phyloP scores from a whole-genome alignment of 352 stramenopile genomes.

The Phytophthora ohioensis region DNA sequence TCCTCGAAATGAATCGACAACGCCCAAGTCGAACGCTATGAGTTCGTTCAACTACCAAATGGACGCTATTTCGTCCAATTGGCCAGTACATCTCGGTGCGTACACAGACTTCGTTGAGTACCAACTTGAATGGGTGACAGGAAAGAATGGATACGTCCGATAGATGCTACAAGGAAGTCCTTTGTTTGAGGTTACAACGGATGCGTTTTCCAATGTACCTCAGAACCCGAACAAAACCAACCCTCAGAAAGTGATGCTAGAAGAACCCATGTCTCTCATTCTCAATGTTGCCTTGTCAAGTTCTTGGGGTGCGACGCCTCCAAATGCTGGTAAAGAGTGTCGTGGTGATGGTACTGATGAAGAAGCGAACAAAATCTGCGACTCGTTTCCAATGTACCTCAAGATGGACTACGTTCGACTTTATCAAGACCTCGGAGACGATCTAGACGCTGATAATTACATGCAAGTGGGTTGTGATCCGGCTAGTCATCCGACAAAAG shows the following conservation, averaged over 20 bases:
- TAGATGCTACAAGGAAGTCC: conserved; percentile 65
- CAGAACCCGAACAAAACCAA: conserved; percentile 61
- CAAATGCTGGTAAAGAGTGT: conserved; percentile 55
- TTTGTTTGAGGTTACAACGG: conserved; percentile 66
- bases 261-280: conserved; percentile 94
- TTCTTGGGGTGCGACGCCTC: conserved; percentile 80
- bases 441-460: conserved; percentile 49
- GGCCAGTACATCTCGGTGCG: conserved; percentile 58
- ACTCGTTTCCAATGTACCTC: conserved; percentile 78
- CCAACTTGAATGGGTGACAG: conserved; percentile 79
- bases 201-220: conserved; percentile 56
- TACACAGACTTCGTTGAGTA: conserved; percentile 70
- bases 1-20: conserved; percentile 40
- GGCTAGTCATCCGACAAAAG: conserved; percentile 53
- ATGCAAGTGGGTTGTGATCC: conserved; percentile 69
- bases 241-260: conserved; percentile 69
- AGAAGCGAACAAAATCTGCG: conserved; percentile 56
- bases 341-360: conserved; percentile 54
- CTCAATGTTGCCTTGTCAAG: conserved; percentile 94
- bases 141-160: conserved; percentile 63
- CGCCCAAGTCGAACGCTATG: conserved; percentile 60
- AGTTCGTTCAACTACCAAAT: conserved; percentile 81
- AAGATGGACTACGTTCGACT: conserved; percentile 74
- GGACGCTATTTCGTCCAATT: conserved; percentile 83
- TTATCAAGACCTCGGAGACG: conserved; percentile 60